Evolutionary conservation across 768 basidiomycete species (phyloP), one percentile per base, ranked within the genome.

Genomic region (Russula vinacea): DNA sequence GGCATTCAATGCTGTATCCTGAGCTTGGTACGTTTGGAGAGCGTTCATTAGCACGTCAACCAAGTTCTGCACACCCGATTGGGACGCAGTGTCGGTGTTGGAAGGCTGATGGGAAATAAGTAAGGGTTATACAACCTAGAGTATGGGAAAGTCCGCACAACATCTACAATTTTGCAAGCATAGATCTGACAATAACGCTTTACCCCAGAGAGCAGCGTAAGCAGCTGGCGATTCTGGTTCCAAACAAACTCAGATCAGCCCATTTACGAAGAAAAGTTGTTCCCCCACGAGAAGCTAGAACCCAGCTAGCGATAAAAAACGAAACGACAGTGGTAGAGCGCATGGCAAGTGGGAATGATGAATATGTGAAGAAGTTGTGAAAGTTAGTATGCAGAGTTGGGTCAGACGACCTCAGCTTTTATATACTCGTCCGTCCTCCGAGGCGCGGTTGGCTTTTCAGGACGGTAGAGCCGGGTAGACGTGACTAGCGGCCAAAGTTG

Each of bases 211-310:
- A 29, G 29, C 29, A 29, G 29, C 29, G 5, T 29, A 29, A 29
- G 5, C 29, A 29, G 29, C 29, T 5, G 29, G 29, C 5, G 29
- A 29, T 29, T 29, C 29, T 29, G 5, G 29, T 29, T 29, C 29
- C 29, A 29, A 29, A 29, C 29, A 29, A 29, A 29, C 29, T 19
- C 22, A 62, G 39, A 14, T 62, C 22, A 22, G 26, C 14, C 39
- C 40, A 44, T 11, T 26, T 4, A n/a, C n/a, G 5, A 47, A 32
- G 29, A 29, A 7, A 9, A 11, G 4, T 19, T 9, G 26, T 40
- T 7, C 26, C 5, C 62, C 52, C 37, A 63, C 62, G 56, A 45
- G 56, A 52, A 22, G 52, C 33, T 10, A 58, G 8, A 5, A 40
- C 39, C 17, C 58, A 13, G 56, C 49, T 22, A 13, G 56, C 22